phyloP scores from a whole-genome alignment of 2,329 filamentous ascomycete genomes.

The Herpomyces periplanetae region DNA sequence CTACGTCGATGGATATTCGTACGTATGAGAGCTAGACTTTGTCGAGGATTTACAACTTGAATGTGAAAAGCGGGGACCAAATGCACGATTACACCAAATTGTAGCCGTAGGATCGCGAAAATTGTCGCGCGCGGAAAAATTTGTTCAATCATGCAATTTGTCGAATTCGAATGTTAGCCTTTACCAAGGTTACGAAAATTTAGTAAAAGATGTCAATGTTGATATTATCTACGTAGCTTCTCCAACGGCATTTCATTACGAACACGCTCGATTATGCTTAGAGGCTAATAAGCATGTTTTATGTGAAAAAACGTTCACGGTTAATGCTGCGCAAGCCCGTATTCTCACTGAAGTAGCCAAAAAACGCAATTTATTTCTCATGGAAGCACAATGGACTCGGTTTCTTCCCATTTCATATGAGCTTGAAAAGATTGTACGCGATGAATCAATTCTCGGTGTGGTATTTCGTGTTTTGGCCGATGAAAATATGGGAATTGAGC shows the following conservation, averaged over 20 bases:
- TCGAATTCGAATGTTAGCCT: no score
- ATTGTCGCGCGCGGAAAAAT: no score
- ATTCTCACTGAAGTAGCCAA: slow-evolving; percentile 28
- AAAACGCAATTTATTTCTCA: slow-evolving; percentile 24
- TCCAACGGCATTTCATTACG: slow-evolving; percentile 69
- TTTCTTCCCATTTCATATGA: slow-evolving; percentile 53
- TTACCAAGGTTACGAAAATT: slow-evolving; percentile 48
- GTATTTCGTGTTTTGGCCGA: slow-evolving; percentile 17
- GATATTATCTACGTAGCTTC: slow-evolving; percentile 68
- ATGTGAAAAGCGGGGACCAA: no score
- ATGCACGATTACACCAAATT: no score
- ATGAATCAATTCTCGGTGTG: slow-evolving; percentile 14
- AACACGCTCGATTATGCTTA: slow-evolving; percentile 50
- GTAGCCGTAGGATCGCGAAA: no score
- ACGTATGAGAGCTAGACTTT: no score
- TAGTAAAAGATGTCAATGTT: slow-evolving; percentile 35
- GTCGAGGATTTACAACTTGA: no score
- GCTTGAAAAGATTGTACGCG: slow-evolving; percentile 21
- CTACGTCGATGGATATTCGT: no score
- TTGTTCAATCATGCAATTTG: no score
- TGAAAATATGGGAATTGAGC: no score
- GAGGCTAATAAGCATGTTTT: slow-evolving; percentile 54
- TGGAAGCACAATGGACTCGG: slow-evolving; percentile 41
- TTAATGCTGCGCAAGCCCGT: slow-evolving; percentile 34
- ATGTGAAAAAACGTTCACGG: slow-evolving; percentile 64